Percentiles rank a stretch among this genome's conserved stretches.
Evolutionary conservation across 805 yeast species (phyloP).

Genomic region (Suhomyces sp.): DNA sequence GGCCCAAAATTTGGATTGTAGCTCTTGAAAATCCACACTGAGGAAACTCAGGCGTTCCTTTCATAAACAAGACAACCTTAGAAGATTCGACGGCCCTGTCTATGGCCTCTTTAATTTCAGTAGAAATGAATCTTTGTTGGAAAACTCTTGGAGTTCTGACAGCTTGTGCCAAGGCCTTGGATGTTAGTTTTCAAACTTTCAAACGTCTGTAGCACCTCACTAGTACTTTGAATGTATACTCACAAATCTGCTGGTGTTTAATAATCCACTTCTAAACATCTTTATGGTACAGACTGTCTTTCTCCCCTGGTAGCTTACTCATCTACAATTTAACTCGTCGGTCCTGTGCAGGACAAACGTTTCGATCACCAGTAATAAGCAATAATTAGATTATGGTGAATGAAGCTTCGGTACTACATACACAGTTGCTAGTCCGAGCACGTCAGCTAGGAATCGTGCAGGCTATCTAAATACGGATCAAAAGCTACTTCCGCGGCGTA

Average conservation of each 20-base stretch:
- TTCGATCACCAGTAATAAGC: neutral
- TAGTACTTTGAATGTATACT: conserved; percentile 3
- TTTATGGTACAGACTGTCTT: conserved; percentile 3
- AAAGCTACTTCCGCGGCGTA: neutral
- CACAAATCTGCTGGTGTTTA: conserved; percentile 14
- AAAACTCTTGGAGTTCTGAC: conserved; percentile 1
- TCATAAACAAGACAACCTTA: conserved; percentile 96
- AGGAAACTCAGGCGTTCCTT: conserved; percentile 97
- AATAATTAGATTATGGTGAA: neutral
- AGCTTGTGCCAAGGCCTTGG: neutral
- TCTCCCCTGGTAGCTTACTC: conserved; percentile 4
- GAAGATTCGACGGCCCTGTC: conserved; percentile 83
- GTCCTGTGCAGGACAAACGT: conserved; percentile 4
- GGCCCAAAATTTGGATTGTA: conserved; percentile 88
- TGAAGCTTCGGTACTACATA: neutral
- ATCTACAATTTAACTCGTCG: conserved; percentile 6
- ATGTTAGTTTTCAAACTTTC: neutral
- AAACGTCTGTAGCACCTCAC: neutral
- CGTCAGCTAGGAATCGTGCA: neutral
- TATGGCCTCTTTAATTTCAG: conserved; percentile 80
- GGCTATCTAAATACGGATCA: neutral
- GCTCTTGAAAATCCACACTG: conserved; percentile 97
- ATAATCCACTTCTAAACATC: conserved; percentile 17
- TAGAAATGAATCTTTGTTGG: conserved; percentile 54
- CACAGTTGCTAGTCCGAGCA: neutral